These are phyloP conservation scores for Synchytrium microbalum DNA, from an alignment of 371 early-diverging fungal genomes.

Conservation along the genomic window DNA sequence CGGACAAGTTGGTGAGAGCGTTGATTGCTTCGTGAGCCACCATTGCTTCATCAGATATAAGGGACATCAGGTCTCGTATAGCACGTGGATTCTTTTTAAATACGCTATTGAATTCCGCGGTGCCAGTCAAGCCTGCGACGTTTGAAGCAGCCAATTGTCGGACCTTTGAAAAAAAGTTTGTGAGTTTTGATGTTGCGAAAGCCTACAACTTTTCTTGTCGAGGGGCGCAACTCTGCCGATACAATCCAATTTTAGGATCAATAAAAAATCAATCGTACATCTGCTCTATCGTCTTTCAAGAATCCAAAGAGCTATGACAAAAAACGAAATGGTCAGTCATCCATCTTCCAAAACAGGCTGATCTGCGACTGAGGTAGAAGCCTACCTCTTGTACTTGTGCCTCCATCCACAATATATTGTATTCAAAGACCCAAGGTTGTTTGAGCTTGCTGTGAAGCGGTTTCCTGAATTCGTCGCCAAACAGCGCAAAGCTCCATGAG, in stretches of 20 bases:
- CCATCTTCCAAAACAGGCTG: no score
- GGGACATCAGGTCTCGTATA: slow-evolving; percentile 58
- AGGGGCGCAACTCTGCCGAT: neutral
- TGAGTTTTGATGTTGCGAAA: slow-evolving; percentile 56
- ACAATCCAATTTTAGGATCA: no score
- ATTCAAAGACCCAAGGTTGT: no score
- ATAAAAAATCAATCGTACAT: no score
- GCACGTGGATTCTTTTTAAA: slow-evolving; percentile 54
- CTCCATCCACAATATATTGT: no score
- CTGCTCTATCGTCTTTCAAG: neutral
- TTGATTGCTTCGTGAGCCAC: slow-evolving; percentile 76
- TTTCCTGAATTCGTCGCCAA: no score
- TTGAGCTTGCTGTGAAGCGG: no score
- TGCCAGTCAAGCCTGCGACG: slow-evolving; percentile 61
- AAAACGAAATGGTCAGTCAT: no score
- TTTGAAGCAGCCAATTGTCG: slow-evolving; percentile 72
- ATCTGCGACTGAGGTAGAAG: no score
- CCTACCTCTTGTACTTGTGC: slow-evolving; percentile 33
- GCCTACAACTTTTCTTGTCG: slow-evolving; percentile 28
- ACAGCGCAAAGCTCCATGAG: no score
- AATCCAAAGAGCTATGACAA: neutral
- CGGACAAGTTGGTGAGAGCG: slow-evolving; percentile 75
- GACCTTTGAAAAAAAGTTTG: slow-evolving; percentile 59
- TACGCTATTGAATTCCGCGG: slow-evolving; percentile 51
- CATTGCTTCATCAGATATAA: slow-evolving; percentile 66